Evolutionary conservation across 345 rosid genomes (phyloP).

Genomic region (Leavenworthia alabamica): DNA sequence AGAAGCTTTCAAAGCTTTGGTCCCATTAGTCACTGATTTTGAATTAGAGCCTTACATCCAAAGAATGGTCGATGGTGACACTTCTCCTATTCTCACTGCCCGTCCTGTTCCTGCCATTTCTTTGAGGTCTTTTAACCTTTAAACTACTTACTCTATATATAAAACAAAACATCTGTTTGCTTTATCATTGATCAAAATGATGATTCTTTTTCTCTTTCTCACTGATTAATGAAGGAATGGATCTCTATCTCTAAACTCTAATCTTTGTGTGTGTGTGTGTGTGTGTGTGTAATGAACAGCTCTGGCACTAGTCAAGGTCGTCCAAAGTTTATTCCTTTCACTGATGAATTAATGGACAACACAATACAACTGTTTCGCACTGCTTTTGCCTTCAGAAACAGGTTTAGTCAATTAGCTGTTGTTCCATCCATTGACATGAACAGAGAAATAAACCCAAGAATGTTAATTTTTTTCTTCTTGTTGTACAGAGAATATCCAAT

Average conservation of each 20-base stretch:
- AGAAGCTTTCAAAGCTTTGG: constrained; percentile 58
- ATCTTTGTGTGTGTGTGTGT: too few relatives aligned
- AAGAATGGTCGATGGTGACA: constrained; percentile 62
- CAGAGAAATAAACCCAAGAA: constrained; percentile 4
- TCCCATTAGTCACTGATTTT: constrained; percentile 66
- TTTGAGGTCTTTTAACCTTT: constrained; percentile 43
- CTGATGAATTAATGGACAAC: constrained; percentile 68
- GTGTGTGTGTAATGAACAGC: constrained; percentile 39
- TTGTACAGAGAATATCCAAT: constrained; percentile 66
- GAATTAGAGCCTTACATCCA: constrained; percentile 73
- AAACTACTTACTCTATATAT: too few relatives aligned
- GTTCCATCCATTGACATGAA: background rate
- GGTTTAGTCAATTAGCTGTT: constrained; percentile 28
- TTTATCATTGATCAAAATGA: too few relatives aligned
- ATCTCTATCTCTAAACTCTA: too few relatives aligned
- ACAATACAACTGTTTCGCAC: constrained; percentile 77
- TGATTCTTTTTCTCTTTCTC: too few relatives aligned
- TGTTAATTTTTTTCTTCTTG: too few relatives aligned
- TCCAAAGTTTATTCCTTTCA: constrained; percentile 80
- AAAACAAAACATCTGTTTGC: too few relatives aligned
- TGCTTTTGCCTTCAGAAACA: constrained; percentile 81
- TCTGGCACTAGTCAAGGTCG: constrained; percentile 94
- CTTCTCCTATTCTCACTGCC: constrained; percentile 67
- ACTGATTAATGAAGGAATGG: background rate
- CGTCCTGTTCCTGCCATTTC: constrained; percentile 67